Evolutionary conservation across 495 filamentous ascomycete species (phyloP).

Genomic region (Hypoxylon rickii): DNA sequence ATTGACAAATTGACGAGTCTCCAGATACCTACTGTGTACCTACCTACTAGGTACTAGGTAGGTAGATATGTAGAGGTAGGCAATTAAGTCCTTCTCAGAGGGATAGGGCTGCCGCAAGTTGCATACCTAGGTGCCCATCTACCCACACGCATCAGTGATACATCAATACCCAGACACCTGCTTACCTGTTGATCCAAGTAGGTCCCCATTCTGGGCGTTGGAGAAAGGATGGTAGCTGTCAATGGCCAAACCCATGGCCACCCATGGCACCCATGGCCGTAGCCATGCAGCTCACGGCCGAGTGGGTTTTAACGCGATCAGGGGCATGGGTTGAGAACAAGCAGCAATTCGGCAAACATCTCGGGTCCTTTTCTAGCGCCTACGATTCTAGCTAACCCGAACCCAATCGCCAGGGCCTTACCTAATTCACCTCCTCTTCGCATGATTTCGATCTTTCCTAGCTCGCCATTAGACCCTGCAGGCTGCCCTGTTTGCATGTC

Average conservation of each 20-base stretch:
- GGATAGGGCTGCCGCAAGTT: constrained; percentile 29
- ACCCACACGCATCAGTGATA: no score
- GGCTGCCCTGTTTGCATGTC: constrained; percentile 19
- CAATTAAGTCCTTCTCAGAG: no score
- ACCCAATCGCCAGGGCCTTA: constrained; percentile 19
- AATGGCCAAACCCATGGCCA: constrained; percentile 3
- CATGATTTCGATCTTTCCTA: constrained; percentile 7
- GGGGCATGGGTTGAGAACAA: constrained; percentile 9
- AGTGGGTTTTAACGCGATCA: constrained; percentile 21
- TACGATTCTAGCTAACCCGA: constrained; percentile 17
- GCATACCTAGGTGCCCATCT: constrained; percentile 14
- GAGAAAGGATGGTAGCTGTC: constrained; percentile 16
- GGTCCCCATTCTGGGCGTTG: no score
- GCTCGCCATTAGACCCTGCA: constrained; percentile 15
- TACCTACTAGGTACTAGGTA: not conserved
- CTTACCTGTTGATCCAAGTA: no score
- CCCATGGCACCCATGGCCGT: not conserved
- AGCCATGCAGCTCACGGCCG: constrained; percentile 9
- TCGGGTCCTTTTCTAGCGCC: constrained; percentile 35
- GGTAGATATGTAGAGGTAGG: no score
- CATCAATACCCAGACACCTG: no score
- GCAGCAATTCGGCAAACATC: constrained; percentile 29
- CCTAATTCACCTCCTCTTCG: constrained; percentile 1
- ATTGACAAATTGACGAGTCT: constrained; percentile 4
- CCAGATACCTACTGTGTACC: no score